phyloP scores from a whole-genome alignment of 805 yeast species.

The Lachancea lanzarotensis region DNA sequence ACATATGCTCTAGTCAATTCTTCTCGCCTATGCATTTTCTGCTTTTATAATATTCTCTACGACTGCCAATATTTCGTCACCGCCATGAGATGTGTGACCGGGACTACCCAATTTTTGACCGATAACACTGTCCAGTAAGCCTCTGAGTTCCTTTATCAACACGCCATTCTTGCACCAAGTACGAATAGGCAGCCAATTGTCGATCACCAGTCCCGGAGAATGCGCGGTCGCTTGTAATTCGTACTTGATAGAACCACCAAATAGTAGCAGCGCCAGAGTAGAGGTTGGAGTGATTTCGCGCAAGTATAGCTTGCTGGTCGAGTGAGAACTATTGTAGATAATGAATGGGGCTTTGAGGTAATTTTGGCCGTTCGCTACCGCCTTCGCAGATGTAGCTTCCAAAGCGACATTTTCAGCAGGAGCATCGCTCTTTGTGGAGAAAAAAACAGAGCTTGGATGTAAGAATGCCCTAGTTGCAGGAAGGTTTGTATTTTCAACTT shows the following conservation, averaged over 20 bases:
- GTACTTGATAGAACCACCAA: conserved; percentile 68
- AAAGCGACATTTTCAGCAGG: conserved; percentile 11
- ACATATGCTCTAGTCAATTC: too few relatives aligned
- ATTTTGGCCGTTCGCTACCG: conserved; percentile 16
- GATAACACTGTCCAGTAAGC: conserved; percentile 59
- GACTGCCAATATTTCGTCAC: conserved; percentile 35
- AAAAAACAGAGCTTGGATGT: conserved; percentile 80
- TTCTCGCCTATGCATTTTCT: background rate
- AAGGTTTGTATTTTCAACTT: conserved; percentile 23
- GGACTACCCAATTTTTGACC: conserved; percentile 54
- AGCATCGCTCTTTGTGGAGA: conserved; percentile 40
- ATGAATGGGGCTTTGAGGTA: conserved; percentile 50
- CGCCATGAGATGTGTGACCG: conserved; percentile 23
- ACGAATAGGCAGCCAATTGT: conserved; percentile 81
- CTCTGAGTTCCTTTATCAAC: conserved; percentile 61
- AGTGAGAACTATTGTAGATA: conserved; percentile 52
- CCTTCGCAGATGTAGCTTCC: conserved; percentile 17
- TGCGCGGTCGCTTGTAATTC: conserved; percentile 45
- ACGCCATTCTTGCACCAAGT: conserved; percentile 96
- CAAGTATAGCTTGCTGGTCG: conserved; percentile 62
- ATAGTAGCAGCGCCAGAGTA: conserved; percentile 63
- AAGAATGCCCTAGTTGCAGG: conserved; percentile 71
- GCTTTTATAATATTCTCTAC: conserved; percentile 35
- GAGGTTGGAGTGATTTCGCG: conserved; percentile 77
- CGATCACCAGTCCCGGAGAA: conserved; percentile 80